Evolutionary conservation across 129 eudicot genomes (phyloP).

Genomic region (Cynara cardunculus): DNA sequence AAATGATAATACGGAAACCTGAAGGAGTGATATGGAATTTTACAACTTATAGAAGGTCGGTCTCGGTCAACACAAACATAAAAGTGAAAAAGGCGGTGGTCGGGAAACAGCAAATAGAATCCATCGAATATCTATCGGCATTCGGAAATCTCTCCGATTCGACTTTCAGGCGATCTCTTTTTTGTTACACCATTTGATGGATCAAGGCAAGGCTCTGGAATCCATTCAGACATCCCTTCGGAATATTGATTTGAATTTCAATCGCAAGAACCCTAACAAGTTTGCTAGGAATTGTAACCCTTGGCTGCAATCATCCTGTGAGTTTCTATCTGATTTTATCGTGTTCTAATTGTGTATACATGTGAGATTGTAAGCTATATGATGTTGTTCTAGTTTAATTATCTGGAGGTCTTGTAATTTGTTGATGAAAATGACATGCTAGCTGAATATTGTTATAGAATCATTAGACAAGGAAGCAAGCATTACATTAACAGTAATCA

Average conservation of each 20-base stretch:
- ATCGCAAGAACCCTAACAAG: slow-evolving; percentile 26
- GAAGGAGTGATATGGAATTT: background rate
- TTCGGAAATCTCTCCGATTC: slow-evolving; percentile 7
- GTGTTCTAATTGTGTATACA: background rate
- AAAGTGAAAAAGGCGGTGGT: slow-evolving; percentile 9
- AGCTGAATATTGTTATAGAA: background rate
- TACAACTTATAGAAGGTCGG: slow-evolving; percentile 1
- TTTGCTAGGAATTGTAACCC: background rate
- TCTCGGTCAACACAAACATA: background rate
- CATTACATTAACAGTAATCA: background rate
- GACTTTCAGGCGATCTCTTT: slow-evolving; percentile 15
- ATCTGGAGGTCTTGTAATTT: background rate
- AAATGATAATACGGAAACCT: background rate
- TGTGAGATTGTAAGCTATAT: background rate
- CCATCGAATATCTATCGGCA: background rate
- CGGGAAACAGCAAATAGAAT: background rate
- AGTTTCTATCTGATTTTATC: background rate
- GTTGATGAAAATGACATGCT: background rate
- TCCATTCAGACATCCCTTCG: slow-evolving; percentile 33
- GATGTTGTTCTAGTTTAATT: background rate
- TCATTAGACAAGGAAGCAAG: background rate
- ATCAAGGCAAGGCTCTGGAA: slow-evolving; percentile 35
- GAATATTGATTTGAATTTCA: slow-evolving; percentile 33
- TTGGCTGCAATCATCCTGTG: slow-evolving; percentile 28
- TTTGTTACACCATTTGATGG: slow-evolving; percentile 30